Percentiles rank a stretch among this genome's conserved stretches.
These are phyloP conservation scores for Alternaria novae-zelandiae DNA, from an alignment of 2,329 filamentous ascomycete genomes.

Conservation along the genomic window DNA sequence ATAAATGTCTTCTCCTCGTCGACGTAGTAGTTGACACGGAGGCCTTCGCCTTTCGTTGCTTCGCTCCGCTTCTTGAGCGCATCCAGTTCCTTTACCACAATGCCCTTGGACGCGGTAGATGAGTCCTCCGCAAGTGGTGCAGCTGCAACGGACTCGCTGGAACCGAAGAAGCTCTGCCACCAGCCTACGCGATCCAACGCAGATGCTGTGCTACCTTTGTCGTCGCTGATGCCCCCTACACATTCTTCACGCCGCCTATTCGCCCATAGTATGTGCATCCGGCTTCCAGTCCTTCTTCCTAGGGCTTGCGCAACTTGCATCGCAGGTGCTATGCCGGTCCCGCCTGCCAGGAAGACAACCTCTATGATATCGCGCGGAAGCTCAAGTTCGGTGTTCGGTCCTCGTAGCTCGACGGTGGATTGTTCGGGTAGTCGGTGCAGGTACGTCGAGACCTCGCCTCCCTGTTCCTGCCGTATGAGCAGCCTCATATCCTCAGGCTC, in stretches of 20 bases:
- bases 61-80: slow-evolving; percentile 13
- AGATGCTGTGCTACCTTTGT: slow-evolving; percentile 1
- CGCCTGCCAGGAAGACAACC: slow-evolving; percentile 86
- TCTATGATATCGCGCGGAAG: slow-evolving; percentile 60
- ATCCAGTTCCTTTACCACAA: slow-evolving; percentile 28
- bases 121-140: slow-evolving; percentile 4
- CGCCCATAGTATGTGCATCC: slow-evolving; percentile 82
- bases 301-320: slow-evolving; percentile 77
- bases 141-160: slow-evolving; percentile 13
- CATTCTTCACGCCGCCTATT: slow-evolving; percentile 72
- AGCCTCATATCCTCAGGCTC: slow-evolving; percentile 64
- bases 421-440: slow-evolving; percentile 69
- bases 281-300: slow-evolving; percentile 52
- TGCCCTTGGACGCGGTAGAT: slow-evolving; percentile 41
- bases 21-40: slow-evolving; percentile 74
- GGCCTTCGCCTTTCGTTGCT: slow-evolving; percentile 22
- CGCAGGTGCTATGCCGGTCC: slow-evolving; percentile 90
- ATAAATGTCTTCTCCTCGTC: slow-evolving; percentile 80
- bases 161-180: slow-evolving; percentile 37
- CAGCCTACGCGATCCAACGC: slow-evolving; percentile 25
- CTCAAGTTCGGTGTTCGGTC: slow-evolving; percentile 74
- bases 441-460: slow-evolving; percentile 87
- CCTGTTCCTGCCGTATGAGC: slow-evolving; percentile 76
- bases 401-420: slow-evolving; percentile 74
- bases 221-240: slow-evolving; percentile 63